These are phyloP conservation scores for Alternaria longipes DNA, from an alignment of 2,329 filamentous ascomycete species.

Conservation along the genomic window DNA sequence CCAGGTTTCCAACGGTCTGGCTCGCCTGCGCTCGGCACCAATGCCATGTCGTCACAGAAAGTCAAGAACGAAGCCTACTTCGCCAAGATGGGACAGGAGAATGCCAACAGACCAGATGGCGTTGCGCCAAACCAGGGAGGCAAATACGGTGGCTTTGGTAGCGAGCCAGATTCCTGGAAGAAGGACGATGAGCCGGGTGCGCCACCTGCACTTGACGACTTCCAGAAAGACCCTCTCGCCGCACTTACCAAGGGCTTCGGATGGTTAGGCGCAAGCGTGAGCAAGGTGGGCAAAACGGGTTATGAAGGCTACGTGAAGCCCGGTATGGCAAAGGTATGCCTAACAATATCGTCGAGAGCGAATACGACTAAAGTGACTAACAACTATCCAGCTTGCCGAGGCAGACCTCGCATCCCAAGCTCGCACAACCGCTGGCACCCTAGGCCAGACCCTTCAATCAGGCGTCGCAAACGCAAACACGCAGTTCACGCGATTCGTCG, in stretches of 20 bases:
- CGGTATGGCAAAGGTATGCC: conserved; percentile 81
- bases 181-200: conserved; percentile 53
- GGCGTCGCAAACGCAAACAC: conserved; percentile 80
- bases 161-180: conserved; percentile 67
- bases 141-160: conserved; percentile 92
- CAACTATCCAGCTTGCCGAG: conserved; percentile 71
- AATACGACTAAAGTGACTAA: conserved; percentile 20
- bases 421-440: conserved; percentile 63
- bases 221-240: conserved; percentile 89
- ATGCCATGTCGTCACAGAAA: conserved; percentile 58
- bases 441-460: conserved; percentile 69
- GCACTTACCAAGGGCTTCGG: conserved; percentile 92
- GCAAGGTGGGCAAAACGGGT: conserved; percentile 88
- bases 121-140: conserved; percentile 90
- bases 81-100: conserved; percentile 81
- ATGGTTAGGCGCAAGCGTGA: conserved; percentile 89
- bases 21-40: conserved; percentile 52
- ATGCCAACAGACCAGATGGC: conserved; percentile 76
- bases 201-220: conserved; percentile 80
- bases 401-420: conserved; percentile 66
- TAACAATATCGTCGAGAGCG: neutral
- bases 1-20: conserved; percentile 42
- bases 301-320: conserved; percentile 94
- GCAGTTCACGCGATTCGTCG: conserved; percentile 85
- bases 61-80: conserved; percentile 87